Evolutionary conservation across 2,329 filamentous ascomycete species (phyloP).

Genomic region (Pseudopithomyces chartarum): DNA sequence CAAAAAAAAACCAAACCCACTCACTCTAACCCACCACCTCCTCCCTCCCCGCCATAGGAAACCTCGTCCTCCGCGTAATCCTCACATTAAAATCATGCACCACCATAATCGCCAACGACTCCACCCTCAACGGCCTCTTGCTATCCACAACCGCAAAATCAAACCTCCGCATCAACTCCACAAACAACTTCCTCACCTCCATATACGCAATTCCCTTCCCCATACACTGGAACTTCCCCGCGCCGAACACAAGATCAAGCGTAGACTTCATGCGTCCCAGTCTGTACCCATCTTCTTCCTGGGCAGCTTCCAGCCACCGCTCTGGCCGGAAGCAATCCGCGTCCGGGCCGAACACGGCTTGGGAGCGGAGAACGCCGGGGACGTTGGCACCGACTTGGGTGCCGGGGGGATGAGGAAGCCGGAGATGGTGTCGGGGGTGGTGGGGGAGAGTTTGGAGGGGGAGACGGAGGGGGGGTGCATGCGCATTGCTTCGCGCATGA

Average conservation of each 20-base stretch:
- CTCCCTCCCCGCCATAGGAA: neutral
- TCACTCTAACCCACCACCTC: neutral
- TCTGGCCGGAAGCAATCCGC: conserved; percentile 55
- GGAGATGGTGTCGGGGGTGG: conserved; percentile 39
- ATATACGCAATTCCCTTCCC: conserved; percentile 41
- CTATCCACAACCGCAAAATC: conserved; percentile 36
- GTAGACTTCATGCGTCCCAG: conserved; percentile 37
- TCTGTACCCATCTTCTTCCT: conserved; percentile 25
- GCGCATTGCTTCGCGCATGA: conserved; percentile 54
- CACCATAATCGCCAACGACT: conserved; percentile 2
- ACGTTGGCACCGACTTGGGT: conserved; percentile 41
- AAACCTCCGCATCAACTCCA: conserved; percentile 47
- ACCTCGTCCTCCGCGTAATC: neutral
- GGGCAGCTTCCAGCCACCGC: conserved; percentile 48
- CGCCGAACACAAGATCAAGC: conserved; percentile 45
- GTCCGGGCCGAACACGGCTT: conserved; percentile 45
- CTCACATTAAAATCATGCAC: conserved; percentile 2
- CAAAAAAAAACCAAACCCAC: neutral
- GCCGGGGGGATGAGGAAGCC: conserved; percentile 42
- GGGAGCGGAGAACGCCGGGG: conserved; percentile 39
- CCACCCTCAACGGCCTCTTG: neutral
- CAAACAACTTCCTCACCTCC: conserved; percentile 48
- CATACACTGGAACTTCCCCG: conserved; percentile 43
- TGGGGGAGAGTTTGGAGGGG: conserved; percentile 35
- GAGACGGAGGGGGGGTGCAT: conserved; percentile 50